These are phyloP conservation scores for Syzygium aqueum DNA, from an alignment of 345 rosid genomes.

Conservation along the genomic window DNA sequence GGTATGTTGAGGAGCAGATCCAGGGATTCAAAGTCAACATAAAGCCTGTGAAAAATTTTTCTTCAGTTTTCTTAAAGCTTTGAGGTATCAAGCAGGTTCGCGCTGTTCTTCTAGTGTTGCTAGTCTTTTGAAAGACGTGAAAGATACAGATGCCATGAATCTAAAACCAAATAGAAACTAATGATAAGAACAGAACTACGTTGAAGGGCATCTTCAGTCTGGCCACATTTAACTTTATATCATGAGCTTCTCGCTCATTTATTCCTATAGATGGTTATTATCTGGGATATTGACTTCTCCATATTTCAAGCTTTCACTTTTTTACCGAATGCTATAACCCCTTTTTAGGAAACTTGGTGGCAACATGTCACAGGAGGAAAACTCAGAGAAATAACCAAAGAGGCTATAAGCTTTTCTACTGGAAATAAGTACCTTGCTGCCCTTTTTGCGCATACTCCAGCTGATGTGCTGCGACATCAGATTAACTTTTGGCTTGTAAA, in stretches of 20 bases:
- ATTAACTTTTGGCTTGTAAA: slow-evolving; percentile 94
- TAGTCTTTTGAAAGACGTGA: not conserved
- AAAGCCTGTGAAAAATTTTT: slow-evolving; percentile 84
- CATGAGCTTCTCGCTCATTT: not conserved
- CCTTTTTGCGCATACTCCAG: slow-evolving; percentile 90
- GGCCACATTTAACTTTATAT: not conserved
- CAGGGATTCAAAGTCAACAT: slow-evolving; percentile 85
- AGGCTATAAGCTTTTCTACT: slow-evolving; percentile 81
- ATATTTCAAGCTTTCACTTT: not conserved
- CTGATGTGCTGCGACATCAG: slow-evolving; percentile 83
- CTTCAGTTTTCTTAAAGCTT: slow-evolving; percentile 86
- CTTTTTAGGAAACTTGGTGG: slow-evolving; percentile 58
- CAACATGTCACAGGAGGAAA: slow-evolving; percentile 94
- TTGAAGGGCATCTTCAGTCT: not conserved
- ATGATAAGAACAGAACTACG: too few relatives aligned
- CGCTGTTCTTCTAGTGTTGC: not conserved
- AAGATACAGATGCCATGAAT: not conserved
- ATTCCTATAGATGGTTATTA: not conserved
- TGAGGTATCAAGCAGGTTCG: slow-evolving; percentile 91
- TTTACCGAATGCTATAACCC: not conserved
- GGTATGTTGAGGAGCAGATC: slow-evolving; percentile 53
- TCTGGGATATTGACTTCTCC: not conserved
- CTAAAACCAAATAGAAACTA: too few relatives aligned
- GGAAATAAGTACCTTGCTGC: slow-evolving; percentile 90
- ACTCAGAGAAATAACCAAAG: slow-evolving; percentile 89